These are phyloP conservation scores for Tripidium arundinaceum DNA, from an alignment of 202 grass and related monocot genomes.

Conservation along the genomic window DNA sequence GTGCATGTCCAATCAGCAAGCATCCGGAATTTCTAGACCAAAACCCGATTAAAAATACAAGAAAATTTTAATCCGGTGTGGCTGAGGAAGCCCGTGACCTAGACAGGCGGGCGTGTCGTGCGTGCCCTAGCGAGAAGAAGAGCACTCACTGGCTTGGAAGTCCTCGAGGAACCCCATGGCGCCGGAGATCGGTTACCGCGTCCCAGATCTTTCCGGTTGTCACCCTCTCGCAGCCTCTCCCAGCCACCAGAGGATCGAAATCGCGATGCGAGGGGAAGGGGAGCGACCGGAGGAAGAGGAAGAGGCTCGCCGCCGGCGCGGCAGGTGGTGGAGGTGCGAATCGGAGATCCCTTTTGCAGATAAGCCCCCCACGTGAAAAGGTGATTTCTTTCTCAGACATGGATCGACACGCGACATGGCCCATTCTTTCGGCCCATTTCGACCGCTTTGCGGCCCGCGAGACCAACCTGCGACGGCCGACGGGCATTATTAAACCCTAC, in stretches of 20 bases:
- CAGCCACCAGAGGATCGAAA: background rate
- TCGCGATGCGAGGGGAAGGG: background rate
- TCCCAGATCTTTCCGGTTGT: background rate
- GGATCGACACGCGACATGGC: background rate
- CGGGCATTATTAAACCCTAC: constrained; percentile 29
- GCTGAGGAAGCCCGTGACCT: background rate
- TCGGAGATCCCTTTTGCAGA: constrained; percentile 8
- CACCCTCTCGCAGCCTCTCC: background rate
- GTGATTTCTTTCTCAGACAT: background rate
- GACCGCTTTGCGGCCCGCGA: background rate
- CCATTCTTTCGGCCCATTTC: no score
- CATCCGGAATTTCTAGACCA: background rate
- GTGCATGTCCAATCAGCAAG: background rate
- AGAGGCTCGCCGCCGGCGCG: constrained; percentile 26
- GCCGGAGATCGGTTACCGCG: background rate
- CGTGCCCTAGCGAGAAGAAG: constrained; percentile 31
- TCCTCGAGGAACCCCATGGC: constrained; percentile 74
- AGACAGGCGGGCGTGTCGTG: background rate
- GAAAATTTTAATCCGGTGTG: background rate
- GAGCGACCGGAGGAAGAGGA: background rate
- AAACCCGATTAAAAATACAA: background rate
- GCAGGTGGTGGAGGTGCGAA: background rate
- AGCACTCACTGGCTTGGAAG: constrained; percentile 66
- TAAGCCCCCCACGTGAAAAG: constrained; percentile 4
- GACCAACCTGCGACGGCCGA: background rate